Evolutionary conservation across 768 basidiomycete species (phyloP), one percentile per base, ranked within the genome.

Genomic region (Amanita inopinata): DNA sequence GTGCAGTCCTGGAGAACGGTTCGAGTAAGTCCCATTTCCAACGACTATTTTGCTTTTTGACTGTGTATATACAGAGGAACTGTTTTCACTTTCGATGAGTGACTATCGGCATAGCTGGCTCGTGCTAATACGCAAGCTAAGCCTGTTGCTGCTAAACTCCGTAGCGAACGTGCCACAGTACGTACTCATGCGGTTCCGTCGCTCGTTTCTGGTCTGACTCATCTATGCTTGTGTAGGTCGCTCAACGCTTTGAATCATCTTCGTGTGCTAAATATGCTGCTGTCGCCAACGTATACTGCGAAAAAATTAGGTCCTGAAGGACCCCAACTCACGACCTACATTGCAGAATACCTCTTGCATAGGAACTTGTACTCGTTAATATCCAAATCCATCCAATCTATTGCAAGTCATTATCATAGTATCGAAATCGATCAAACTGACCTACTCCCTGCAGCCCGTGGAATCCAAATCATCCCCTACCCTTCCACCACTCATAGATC

Each of bases 381-480:
- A 3, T 59, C 65, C 4, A 45, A 54, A 8, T 66, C 69, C 1
- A 63, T 78, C 11, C 50, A 50, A n/a, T 51, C 54, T 33, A 74
- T 80, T 17, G 82, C 83, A 49, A 44, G 80, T n/a, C n/a, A n/a
- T n/a, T n/a, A n/a, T n/a, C n/a, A n/a, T n/a, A n/a, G n/a, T n/a
- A n/a, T n/a, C n/a, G n/a, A n/a, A n/a, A n/a, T n/a, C n/a, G n/a
- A n/a, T n/a, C n/a, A n/a, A n/a, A n/a, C n/a, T 33, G 12, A 37
- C 24, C 17, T 8, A n/a, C 44, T 47, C 2, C 34, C 28, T 25
- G n/a, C 48, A 85, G 83, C 74, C 74, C 6, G 31, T 71, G 0
- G 70, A 77, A 30, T 63, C 73, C 24, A 85, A 84, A 56, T 63
- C 70, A 19, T 67, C 76, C 2, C 66, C 75, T 0, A 51, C 55